Conservation (phyloP, 768 basidiomycete species). For the Phanerochaete carnosa region DNA sequence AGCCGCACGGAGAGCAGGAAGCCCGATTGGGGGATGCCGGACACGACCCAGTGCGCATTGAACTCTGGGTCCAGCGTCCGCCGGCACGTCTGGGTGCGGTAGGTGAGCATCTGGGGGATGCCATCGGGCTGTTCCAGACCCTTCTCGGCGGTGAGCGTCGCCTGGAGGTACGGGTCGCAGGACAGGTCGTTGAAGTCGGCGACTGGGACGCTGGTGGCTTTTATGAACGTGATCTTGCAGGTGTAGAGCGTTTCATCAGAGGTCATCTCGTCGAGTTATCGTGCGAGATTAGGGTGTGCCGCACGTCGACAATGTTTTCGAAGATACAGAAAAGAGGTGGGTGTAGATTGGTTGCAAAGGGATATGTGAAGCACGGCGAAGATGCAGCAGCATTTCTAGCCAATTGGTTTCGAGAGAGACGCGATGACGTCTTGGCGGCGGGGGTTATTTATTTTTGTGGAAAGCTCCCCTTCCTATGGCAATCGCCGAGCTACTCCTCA, state of each 20-base stretch:
- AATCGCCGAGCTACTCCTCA: not conserved
- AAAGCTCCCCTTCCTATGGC: not conserved
- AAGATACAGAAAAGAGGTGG: too few species aligned
- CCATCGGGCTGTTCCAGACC: not conserved
- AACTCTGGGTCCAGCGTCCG: conserved; percentile 22
- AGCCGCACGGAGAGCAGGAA: conserved; percentile 20
- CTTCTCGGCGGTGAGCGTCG: conserved; percentile 14
- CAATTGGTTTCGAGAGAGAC: not conserved
- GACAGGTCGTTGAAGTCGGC: conserved; percentile 23
- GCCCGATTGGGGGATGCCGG: conserved; percentile 22
- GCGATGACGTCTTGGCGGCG: not conserved
- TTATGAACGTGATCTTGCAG: conserved; percentile 21
- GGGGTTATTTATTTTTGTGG: not conserved
- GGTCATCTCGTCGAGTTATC: not conserved
- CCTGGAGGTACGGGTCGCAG: conserved; percentile 25
- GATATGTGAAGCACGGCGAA: not conserved
- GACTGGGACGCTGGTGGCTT: conserved; percentile 20
- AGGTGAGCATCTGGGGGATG: conserved; percentile 13
- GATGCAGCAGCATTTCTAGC: not conserved
- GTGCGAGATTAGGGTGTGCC: not conserved
- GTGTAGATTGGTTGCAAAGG: not conserved
- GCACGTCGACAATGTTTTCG: not conserved
- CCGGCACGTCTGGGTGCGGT: conserved; percentile 23
- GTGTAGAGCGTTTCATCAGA: conserved; percentile 12
- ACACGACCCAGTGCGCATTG: conserved; percentile 24